Percentiles rank a stretch among this genome's conserved stretches.
Conservation (phyloP, 768 basidiomycete genomes). For the Amanita pallidorosea region DNA sequence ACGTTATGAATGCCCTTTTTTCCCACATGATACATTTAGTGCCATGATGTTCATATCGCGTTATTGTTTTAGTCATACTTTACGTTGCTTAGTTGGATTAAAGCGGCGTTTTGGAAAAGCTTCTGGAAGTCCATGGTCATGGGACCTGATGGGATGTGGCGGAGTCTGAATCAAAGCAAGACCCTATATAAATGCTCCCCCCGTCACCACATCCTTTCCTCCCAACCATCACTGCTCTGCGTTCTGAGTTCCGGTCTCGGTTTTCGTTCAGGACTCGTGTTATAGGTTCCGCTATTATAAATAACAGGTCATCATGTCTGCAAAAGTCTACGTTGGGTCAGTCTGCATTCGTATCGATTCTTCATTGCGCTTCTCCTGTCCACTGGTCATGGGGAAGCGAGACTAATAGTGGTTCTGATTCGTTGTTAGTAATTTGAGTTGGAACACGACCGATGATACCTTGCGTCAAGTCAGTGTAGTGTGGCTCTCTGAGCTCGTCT, state of each 20-base stretch:
- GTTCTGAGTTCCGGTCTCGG: conserved; percentile 44
- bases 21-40: background rate
- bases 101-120: background rate
- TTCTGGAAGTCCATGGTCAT: conserved; percentile 3
- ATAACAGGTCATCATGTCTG: conserved; percentile 53
- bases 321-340: conserved; percentile 93
- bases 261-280: conserved; percentile 47
- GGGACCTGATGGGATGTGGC: conserved; percentile 13
- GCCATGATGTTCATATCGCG: background rate
- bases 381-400: conserved; percentile 28
- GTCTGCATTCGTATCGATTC: conserved; percentile 51
- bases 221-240: conserved; percentile 34
- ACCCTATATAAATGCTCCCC: conserved; percentile 29
- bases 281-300: conserved; percentile 43
- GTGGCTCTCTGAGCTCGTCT: conserved; percentile 22
- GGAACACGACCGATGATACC: conserved; percentile 91
- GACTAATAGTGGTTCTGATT: conserved; percentile 48
- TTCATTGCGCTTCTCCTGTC: conserved; percentile 36
- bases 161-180: conserved; percentile 37
- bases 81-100: background rate
- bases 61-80: background rate
- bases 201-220: conserved; percentile 14
- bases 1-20: background rate
- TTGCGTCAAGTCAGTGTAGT: conserved; percentile 76
- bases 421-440: conserved; percentile 80